Conservation (phyloP, 345 rosid genomes). For the Citrus sp. region DNA sequence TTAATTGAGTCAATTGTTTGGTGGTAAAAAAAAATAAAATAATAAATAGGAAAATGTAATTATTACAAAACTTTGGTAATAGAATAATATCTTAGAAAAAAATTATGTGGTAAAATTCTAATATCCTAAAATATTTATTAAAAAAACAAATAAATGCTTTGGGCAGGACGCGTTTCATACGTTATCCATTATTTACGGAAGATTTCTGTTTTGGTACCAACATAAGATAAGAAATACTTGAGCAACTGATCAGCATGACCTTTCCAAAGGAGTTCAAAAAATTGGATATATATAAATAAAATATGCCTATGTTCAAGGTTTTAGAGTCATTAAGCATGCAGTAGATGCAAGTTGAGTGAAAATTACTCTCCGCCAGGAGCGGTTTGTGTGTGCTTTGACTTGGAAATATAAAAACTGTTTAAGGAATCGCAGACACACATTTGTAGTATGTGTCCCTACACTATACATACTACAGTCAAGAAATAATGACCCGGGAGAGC, state of each 20-base stretch:
- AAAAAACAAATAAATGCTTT: too few relatives aligned
- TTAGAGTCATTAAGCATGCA: neutral
- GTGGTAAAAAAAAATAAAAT: too few relatives aligned
- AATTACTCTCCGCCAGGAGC: neutral
- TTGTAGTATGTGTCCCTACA: neutral
- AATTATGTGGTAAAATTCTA: too few relatives aligned
- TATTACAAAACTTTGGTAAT: too few relatives aligned
- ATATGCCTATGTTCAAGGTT: neutral
- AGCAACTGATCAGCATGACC: neutral
- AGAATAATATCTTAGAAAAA: too few relatives aligned
- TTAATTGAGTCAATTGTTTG: too few relatives aligned
- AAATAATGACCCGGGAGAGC: slow-evolving; percentile 63
- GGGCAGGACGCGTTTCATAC: too few relatives aligned
- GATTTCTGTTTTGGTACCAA: neutral
- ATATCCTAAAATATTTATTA: too few relatives aligned
- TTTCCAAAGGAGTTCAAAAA: neutral
- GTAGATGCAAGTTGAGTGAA: neutral
- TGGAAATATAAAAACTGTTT: neutral
- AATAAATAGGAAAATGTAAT: too few relatives aligned
- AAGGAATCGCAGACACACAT: neutral
- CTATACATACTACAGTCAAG: too few relatives aligned
- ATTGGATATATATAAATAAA: neutral
- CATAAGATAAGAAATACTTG: neutral
- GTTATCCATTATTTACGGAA: neutral
- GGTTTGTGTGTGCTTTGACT: neutral